A percentile compares a stretch with the other conserved stretches of the same genome.
Evolutionary conservation across 768 basidiomycete genomes (phyloP).

Genomic region (Hericium rajendrae): DNA sequence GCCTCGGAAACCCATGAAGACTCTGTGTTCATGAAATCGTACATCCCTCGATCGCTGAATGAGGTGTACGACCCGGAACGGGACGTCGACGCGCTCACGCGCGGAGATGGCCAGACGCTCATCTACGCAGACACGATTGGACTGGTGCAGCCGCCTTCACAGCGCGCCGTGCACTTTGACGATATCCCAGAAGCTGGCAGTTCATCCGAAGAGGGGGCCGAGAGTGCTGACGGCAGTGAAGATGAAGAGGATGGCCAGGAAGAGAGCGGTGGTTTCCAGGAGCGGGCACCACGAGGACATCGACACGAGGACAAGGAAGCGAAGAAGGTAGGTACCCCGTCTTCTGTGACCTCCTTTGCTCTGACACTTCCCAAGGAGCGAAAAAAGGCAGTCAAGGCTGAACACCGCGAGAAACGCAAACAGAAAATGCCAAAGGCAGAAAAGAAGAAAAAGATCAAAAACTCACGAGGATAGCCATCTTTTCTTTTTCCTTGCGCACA

Average conservation of each 20-base stretch:
- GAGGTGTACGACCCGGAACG: constrained; percentile 94
- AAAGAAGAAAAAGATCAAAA: constrained; percentile 80
- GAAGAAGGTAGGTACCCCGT: constrained; percentile 57
- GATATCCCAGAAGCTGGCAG: constrained; percentile 16
- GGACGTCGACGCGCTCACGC: constrained; percentile 66
- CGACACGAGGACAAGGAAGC: constrained; percentile 85
- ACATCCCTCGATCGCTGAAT: constrained; percentile 86
- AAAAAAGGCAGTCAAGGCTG: constrained; percentile 82
- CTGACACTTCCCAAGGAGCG: constrained; percentile 54
- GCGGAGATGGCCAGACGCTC: constrained; percentile 61
- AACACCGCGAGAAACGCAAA: constrained; percentile 80
- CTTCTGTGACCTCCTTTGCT: neutral
- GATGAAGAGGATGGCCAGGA: constrained; percentile 28
- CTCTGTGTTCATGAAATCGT: constrained; percentile 79
- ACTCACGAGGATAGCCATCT: constrained; percentile 15
- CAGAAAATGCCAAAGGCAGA: constrained; percentile 93
- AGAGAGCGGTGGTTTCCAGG: constrained; percentile 28
- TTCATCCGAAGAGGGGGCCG: constrained; percentile 5
- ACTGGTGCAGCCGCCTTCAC: constrained; percentile 37
- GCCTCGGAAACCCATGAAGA: constrained; percentile 57
- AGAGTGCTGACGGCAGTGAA: constrained; percentile 25
- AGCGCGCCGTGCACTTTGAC: constrained; percentile 12
- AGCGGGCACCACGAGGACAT: constrained; percentile 71
- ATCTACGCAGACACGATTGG: constrained; percentile 89
- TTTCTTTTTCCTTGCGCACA: too few relatives aligned